These are phyloP conservation scores for Sambucus nigra DNA, from an alignment of 129 eudicot genomes.

Conservation along the genomic window DNA sequence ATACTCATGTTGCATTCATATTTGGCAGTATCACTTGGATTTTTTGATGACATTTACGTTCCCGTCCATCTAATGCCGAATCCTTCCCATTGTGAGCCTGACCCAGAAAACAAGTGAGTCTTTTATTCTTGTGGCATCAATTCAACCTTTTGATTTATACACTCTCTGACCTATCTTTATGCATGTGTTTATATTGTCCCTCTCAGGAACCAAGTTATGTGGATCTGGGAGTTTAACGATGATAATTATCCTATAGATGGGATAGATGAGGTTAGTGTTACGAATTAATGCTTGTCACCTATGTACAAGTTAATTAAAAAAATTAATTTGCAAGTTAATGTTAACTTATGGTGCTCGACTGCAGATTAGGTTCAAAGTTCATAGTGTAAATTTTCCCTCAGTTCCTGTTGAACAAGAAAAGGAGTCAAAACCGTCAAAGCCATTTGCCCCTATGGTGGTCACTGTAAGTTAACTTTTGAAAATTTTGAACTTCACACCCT, in stretches of 20 bases:
- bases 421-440: conserved; percentile 27
- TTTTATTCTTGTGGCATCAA: neutral
- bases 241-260: conserved; percentile 49
- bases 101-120: conserved; percentile 45
- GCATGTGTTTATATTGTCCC: neutral
- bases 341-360: conserved; percentile 5
- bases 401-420: conserved; percentile 64
- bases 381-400: conserved; percentile 47
- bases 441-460: conserved; percentile 84
- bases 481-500: neutral
- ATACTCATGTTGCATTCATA: conserved; percentile 10
- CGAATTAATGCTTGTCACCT: neutral
- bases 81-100: conserved; percentile 46
- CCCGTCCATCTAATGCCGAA: conserved; percentile 55
- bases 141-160: neutral
- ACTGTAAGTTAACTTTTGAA: conserved; percentile 40
- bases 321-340: neutral
- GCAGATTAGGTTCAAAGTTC: conserved; percentile 87
- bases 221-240: conserved; percentile 58
- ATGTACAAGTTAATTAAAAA: neutral
- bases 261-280: conserved; percentile 43
- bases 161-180: neutral
- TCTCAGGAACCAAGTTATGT: conserved; percentile 50
- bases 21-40: conserved; percentile 84
- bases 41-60: conserved; percentile 83